Percentiles rank a stretch among this genome's conserved stretches.
Evolutionary conservation across 202 grass and related monocot genomes (phyloP).

Genomic region (Carex arenaria): DNA sequence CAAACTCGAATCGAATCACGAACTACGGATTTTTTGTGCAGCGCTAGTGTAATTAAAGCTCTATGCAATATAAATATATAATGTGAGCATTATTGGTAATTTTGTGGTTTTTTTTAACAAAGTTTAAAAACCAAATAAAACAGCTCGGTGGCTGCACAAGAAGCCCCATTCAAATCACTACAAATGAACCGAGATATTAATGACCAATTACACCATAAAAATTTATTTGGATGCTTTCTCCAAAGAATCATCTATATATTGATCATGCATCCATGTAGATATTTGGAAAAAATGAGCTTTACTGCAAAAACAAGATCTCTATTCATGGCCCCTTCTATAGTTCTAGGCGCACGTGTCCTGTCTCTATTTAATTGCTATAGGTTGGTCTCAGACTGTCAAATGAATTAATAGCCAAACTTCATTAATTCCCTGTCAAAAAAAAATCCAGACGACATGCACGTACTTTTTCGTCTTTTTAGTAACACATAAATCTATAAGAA

Average conservation of each 20-base stretch:
- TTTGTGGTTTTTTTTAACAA: not conserved
- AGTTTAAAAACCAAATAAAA: not conserved
- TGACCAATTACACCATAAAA: not conserved
- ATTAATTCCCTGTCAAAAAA: not conserved
- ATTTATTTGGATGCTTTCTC: not conserved
- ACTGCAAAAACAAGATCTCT: not conserved
- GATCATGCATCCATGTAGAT: not conserved
- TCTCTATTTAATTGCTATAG: not conserved
- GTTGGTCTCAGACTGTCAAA: not conserved
- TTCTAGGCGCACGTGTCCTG: constrained; percentile 1
- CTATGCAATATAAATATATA: no score
- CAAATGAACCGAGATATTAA: not conserved
- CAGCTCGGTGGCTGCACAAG: not conserved
- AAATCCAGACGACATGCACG: no score
- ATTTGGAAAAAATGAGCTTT: not conserved
- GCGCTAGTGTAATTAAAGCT: no score
- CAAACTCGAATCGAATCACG: no score
- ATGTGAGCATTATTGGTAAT: no score
- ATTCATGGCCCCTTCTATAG: constrained; percentile 1
- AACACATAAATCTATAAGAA: no score
- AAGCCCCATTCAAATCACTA: not conserved
- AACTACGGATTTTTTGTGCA: no score
- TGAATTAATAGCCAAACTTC: not conserved
- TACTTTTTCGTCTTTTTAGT: no score
- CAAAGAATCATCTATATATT: not conserved